Conservation (phyloP, 768 basidiomycete species). For the Tubosaeta sp. region DNA sequence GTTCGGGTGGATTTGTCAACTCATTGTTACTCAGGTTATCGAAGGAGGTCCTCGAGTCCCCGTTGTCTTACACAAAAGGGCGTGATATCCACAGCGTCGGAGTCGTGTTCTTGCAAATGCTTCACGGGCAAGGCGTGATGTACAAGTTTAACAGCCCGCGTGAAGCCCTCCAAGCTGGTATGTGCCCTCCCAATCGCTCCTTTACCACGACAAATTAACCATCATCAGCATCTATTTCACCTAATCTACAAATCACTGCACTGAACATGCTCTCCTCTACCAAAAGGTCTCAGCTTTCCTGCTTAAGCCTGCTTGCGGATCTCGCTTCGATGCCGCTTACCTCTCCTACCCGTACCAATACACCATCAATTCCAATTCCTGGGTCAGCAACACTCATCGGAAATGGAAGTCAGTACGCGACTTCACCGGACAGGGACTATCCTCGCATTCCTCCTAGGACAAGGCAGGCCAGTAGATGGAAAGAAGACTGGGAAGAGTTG, state of each 20-base stretch:
- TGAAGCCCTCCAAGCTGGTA: constrained; percentile 55
- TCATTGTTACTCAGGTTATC: constrained; percentile 49
- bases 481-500: constrained; percentile 91
- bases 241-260: constrained; percentile 46
- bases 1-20: not conserved
- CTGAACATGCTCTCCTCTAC: constrained; percentile 55
- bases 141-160: constrained; percentile 50
- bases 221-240: constrained; percentile 49
- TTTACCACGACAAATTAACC: not conserved
- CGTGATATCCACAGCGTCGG: constrained; percentile 84
- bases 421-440: constrained; percentile 68
- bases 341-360: constrained; percentile 11
- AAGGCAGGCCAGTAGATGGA: constrained; percentile 73
- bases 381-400: constrained; percentile 49
- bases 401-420: constrained; percentile 28
- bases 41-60: constrained; percentile 74
- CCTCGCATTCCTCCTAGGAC: constrained; percentile 38
- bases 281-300: constrained; percentile 55
- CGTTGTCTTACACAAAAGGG: constrained; percentile 68
- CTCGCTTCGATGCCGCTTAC: constrained; percentile 42
- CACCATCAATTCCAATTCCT: constrained; percentile 18
- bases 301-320: constrained; percentile 54
- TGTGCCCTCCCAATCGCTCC: constrained; percentile 3
- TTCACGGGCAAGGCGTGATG: constrained; percentile 70
- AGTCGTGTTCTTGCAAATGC: constrained; percentile 78